Evolutionary conservation across 495 filamentous ascomycete genomes (phyloP), one percentile per base, ranked within the genome.

Genomic region (Aspergillus biplanus): DNA sequence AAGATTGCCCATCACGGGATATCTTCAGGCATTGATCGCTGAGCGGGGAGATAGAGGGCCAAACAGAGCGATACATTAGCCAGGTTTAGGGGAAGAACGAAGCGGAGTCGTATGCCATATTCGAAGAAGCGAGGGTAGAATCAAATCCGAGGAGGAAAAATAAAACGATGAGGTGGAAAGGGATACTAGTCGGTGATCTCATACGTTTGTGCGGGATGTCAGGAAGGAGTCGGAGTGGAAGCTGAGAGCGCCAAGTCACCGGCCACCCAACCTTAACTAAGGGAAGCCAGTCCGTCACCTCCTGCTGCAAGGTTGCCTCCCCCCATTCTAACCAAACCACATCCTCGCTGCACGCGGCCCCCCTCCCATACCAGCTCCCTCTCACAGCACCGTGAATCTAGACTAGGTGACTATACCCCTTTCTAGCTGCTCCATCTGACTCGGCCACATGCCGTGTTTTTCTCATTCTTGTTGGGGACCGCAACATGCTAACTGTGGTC

Each of bases 1-100:
- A 76, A 95, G 85, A 71, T 86, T 83, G 78, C 88, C 87, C 89
- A 92, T 92, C 68, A 69, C 73, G 61, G 58, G 53, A 68, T 73
- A 60, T 73, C 63, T 57, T 58, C 58, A 69, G 70, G 74, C 74
- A 76, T 73, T 66, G 70, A 65, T 56, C 61, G 66, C 63, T 62
- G 60, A 46, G 66, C 62, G 64, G 64, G 58, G 63, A 57, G 61
- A 21, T 12, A 16, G 8, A 18, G 33, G 61, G 33, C 35, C 59
- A 56, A 27, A 52, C 54, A 56, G 63, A 62, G 57, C 53, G 62
- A 65, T 52, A 67, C 69, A 70, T 64, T 62, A 66, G 64, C 52
- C n/a, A 52, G 58, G 42, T 33, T 46, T 37, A 55, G 46, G 50
- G 11, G 16, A 50, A 68, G 54, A 46, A 65, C 42, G 16, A 33